phyloP scores from a whole-genome alignment of 208 protist genomes.

The Blechomonas ayalai region DNA sequence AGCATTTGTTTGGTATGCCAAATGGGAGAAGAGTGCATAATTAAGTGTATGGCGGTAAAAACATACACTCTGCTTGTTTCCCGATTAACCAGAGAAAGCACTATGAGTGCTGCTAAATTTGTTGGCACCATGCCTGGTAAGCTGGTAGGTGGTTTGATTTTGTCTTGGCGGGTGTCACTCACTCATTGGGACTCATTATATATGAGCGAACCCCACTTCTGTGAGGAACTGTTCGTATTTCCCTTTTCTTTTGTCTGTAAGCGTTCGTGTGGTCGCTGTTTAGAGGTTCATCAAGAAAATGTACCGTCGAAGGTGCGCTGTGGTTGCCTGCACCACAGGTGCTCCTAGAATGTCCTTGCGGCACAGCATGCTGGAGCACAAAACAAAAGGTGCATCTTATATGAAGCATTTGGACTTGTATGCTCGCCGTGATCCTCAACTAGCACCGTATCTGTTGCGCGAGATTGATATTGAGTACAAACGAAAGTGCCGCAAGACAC shows the following conservation, averaged over 20 bases:
- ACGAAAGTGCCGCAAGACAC: conserved; percentile 79
- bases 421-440: conserved; percentile 78
- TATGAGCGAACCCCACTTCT: neutral
- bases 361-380: conserved; percentile 64
- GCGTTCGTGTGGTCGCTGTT: neutral
- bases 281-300: neutral
- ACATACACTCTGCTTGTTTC: neutral
- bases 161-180: neutral
- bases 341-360: conserved; percentile 27
- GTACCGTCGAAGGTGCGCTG: neutral
- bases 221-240: no score
- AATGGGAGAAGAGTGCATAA: neutral
- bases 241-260: no score
- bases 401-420: conserved; percentile 91
- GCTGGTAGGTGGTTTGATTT: neutral
- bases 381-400: conserved; percentile 74
- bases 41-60: neutral
- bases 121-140: neutral
- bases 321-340: neutral
- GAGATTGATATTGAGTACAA: conserved; percentile 90
- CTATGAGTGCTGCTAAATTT: neutral
- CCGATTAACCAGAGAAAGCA: conserved; percentile 2
- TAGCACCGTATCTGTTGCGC: conserved; percentile 84
- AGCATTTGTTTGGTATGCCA: neutral
- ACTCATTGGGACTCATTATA: neutral